These are phyloP conservation scores for Physcia stellaris DNA, from an alignment of 495 filamentous ascomycete species.

Conservation along the genomic window DNA sequence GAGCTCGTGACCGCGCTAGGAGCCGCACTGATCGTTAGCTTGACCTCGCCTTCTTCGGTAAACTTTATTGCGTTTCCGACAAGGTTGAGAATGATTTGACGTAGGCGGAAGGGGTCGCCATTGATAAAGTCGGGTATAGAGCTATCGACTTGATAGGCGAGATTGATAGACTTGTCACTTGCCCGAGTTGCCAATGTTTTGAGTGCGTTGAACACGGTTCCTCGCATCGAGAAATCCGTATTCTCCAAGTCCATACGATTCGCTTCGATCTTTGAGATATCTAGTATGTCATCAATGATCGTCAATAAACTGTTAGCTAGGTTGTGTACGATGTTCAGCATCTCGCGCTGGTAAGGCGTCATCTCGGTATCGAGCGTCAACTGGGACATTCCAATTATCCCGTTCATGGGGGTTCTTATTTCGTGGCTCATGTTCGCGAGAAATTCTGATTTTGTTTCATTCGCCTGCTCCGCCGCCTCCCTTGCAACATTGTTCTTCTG, in stretches of 20 bases:
- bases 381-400: slow-evolving; percentile 91
- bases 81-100: slow-evolving; percentile 71
- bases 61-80: slow-evolving; percentile 68
- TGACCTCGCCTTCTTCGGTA: slow-evolving; percentile 94
- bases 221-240: slow-evolving; percentile 89
- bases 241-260: slow-evolving; percentile 99
- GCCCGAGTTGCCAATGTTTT: slow-evolving; percentile 94
- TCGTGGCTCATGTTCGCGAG: slow-evolving; percentile 99
- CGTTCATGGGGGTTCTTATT: slow-evolving; percentile 89
- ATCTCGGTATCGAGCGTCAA: slow-evolving; percentile 84
- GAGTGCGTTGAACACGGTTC: slow-evolving; percentile 93
- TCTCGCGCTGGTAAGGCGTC: slow-evolving; percentile 89
- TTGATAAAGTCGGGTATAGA: slow-evolving; percentile 94
- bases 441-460: slow-evolving; percentile 98
- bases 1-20: slow-evolving; percentile 20
- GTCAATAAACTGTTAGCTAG: slow-evolving; percentile 93
- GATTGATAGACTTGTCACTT: slow-evolving; percentile 89
- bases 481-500: slow-evolving; percentile 94
- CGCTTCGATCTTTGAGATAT: slow-evolving; percentile 98
- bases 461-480: slow-evolving; percentile 92
- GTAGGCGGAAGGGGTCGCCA: slow-evolving; percentile 89
- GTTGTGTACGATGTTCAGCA: slow-evolving; percentile 98
- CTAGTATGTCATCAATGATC: slow-evolving; percentile 97
- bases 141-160: slow-evolving; percentile 89
- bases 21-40: slow-evolving; percentile 75